Conservation (phyloP, 805 yeast genomes). For the Candida maltosa region DNA sequence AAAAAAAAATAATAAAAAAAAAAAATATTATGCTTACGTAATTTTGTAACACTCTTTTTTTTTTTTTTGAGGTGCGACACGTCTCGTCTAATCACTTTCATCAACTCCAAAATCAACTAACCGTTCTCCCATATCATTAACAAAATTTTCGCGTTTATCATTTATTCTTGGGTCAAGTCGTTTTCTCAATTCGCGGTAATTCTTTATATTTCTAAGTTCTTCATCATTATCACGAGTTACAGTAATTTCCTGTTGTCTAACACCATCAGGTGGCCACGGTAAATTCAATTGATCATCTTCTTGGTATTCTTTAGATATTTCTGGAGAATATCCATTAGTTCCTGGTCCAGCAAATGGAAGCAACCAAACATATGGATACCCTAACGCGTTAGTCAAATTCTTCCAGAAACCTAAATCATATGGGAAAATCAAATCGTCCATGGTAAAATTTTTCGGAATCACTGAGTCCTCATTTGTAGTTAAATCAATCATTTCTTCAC, state of each 20-base stretch:
- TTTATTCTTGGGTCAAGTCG: slow-evolving; percentile 35
- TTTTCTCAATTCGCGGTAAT: slow-evolving; percentile 21
- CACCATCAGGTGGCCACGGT: slow-evolving; percentile 96
- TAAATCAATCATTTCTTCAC: neutral
- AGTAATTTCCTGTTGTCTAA: slow-evolving; percentile 41
- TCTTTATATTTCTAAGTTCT: slow-evolving; percentile 6
- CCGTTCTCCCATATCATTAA: slow-evolving; percentile 78
- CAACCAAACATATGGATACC: slow-evolving; percentile 64
- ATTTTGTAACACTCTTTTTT: no score
- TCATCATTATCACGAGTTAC: slow-evolving; percentile 13
- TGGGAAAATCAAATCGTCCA: slow-evolving; percentile 76
- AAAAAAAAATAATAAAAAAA: no score
- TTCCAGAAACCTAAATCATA: slow-evolving; percentile 65
- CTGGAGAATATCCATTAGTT: slow-evolving; percentile 58
- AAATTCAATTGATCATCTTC: slow-evolving; percentile 57
- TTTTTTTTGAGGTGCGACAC: no score
- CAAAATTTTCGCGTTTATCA: slow-evolving; percentile 53
- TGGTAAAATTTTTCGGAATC: slow-evolving; percentile 40
- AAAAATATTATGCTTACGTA: no score
- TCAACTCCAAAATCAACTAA: slow-evolving; percentile 89
- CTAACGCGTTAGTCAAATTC: slow-evolving; percentile 55
- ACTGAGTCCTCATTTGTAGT: slow-evolving; percentile 7
- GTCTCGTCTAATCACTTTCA: slow-evolving; percentile 61
- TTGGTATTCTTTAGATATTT: slow-evolving; percentile 48
- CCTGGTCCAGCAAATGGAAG: slow-evolving; percentile 67